These are phyloP conservation scores for Dipteronia dyeriana DNA, from an alignment of 345 rosid species.

Conservation along the genomic window DNA sequence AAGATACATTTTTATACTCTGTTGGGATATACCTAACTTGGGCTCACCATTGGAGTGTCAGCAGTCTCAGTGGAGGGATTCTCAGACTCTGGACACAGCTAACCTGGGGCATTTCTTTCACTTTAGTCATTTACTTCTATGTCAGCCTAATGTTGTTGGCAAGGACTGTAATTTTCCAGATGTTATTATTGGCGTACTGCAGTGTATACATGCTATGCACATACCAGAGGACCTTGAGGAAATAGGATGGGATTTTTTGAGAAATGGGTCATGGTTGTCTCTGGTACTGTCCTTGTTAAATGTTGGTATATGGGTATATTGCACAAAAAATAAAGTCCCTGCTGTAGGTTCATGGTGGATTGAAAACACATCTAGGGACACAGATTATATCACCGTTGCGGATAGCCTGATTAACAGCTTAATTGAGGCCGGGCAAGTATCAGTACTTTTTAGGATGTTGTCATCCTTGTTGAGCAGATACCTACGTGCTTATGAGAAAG, in stretches of 20 bases:
- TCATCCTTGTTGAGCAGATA: conserved; percentile 63
- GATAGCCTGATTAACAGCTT: conserved; percentile 56
- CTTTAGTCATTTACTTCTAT: conserved; percentile 59
- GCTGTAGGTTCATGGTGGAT: conserved; percentile 47
- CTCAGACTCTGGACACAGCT: conserved; percentile 45
- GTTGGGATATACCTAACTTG: conserved; percentile 69
- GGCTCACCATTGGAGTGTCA: conserved; percentile 36
- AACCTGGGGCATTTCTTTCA: conserved; percentile 48
- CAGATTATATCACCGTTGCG: conserved; percentile 48
- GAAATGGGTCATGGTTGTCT: conserved; percentile 79
- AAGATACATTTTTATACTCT: conserved; percentile 81
- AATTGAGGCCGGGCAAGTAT: conserved; percentile 50
- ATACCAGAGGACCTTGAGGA: conserved; percentile 49
- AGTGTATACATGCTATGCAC: conserved; percentile 41
- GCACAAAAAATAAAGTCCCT: conserved; percentile 48
- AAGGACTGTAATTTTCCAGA: conserved; percentile 42
- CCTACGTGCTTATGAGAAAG: conserved; percentile 59
- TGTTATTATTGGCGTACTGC: conserved; percentile 49
- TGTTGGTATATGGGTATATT: conserved; percentile 57
- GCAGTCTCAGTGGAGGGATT: conserved; percentile 40
- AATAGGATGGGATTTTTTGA: conserved; percentile 83
- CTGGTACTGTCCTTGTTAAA: conserved; percentile 63
- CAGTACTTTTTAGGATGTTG: conserved; percentile 53
- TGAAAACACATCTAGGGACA: conserved; percentile 50
- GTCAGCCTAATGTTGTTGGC: conserved; percentile 42